These are phyloP conservation scores for Leccinum pellstonianum DNA, from an alignment of 768 basidiomycete species.

Conservation along the genomic window DNA sequence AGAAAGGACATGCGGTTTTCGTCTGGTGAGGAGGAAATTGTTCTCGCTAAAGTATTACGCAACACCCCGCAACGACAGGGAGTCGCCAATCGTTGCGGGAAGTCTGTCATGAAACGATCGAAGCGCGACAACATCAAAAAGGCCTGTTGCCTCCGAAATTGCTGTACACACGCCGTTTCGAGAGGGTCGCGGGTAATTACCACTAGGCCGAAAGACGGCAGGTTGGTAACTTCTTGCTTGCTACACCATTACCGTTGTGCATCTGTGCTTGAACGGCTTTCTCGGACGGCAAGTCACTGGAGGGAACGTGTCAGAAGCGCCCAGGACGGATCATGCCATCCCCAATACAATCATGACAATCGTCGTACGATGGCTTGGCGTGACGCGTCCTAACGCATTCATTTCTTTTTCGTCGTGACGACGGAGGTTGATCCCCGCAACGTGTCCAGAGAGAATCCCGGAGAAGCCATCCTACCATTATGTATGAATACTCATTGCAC, in stretches of 20 bases:
- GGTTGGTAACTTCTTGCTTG: background rate
- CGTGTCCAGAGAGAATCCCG: background rate
- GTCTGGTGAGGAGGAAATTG: background rate
- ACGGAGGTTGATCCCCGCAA: background rate
- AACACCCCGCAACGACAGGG: background rate
- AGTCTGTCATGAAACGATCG: background rate
- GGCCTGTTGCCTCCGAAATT: background rate
- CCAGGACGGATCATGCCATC: background rate
- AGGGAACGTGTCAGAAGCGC: background rate
- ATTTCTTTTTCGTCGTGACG: background rate
- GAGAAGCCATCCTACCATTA: background rate
- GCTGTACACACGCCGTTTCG: background rate
- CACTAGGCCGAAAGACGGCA: background rate
- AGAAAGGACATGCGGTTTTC: constrained; percentile 1
- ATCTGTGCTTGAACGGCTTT: background rate
- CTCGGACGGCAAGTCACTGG: background rate
- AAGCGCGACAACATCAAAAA: background rate
- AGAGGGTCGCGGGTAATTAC: background rate
- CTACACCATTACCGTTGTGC: background rate
- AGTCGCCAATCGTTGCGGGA: background rate
- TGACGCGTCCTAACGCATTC: background rate
- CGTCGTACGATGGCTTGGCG: background rate
- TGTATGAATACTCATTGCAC: background rate
- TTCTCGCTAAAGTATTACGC: background rate
- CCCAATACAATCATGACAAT: background rate